phyloP scores from a whole-genome alignment of 2,329 filamentous ascomycete species.

The Aspergillus jensenii region DNA sequence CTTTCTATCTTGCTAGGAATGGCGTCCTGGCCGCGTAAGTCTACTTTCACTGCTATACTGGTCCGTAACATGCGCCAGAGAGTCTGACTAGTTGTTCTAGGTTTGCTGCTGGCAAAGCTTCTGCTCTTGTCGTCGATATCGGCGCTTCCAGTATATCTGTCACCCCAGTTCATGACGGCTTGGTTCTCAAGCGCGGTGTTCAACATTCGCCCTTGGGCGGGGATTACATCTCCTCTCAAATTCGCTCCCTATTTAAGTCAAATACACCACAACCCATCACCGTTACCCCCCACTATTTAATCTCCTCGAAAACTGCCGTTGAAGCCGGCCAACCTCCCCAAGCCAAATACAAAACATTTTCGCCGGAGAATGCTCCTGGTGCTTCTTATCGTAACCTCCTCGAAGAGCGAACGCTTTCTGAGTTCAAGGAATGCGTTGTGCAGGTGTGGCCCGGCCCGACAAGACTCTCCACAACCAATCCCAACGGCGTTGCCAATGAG shows the following conservation, averaged over 20 bases:
- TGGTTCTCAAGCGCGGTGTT: conserved; percentile 87
- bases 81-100: conserved; percentile 30
- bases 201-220: conserved; percentile 83
- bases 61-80: background rate
- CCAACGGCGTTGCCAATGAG: conserved; percentile 65
- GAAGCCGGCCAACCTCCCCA: conserved; percentile 81
- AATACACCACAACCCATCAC: conserved; percentile 68
- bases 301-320: conserved; percentile 83
- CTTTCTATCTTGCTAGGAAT: conserved; percentile 88
- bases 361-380: conserved; percentile 54
- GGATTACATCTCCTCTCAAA: conserved; percentile 85
- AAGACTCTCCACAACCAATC: conserved; percentile 54
- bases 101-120: conserved; percentile 90
- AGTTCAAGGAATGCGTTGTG: conserved; percentile 97
- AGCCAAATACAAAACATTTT: conserved; percentile 71
- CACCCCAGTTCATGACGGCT: conserved; percentile 88
- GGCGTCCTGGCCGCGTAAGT: conserved; percentile 78
- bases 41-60: background rate
- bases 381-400: conserved; percentile 78
- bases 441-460: conserved; percentile 87
- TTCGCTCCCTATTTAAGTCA: conserved; percentile 74
- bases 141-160: conserved; percentile 86
- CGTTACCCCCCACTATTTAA: conserved; percentile 80
- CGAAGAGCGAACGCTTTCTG: conserved; percentile 88
- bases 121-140: conserved; percentile 87